A percentile compares a stretch with the other conserved stretches of the same genome.
Conservation (phyloP, 148 eudicot genomes). For the Salicornia ramosissima region DNA sequence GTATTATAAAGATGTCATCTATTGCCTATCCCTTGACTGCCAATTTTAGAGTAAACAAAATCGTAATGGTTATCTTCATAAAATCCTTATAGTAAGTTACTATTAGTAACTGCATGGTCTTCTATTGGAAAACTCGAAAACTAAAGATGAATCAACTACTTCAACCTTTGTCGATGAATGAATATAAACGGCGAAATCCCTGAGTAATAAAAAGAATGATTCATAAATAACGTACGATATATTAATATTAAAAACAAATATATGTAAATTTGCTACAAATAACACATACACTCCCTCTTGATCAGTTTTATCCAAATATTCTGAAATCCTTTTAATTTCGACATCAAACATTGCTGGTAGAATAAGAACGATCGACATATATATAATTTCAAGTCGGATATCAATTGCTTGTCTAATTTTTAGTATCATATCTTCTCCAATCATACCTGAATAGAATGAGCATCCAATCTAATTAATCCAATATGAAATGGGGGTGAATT, state of each 20-base stretch:
- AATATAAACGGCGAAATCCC: no score
- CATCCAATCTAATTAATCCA: neutral
- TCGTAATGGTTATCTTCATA: neutral
- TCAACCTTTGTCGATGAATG: no score
- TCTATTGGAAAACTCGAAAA: neutral
- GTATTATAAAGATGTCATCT: no score
- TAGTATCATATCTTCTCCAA: neutral
- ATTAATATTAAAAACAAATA: no score
- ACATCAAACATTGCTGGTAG: neutral
- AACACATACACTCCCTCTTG: neutral
- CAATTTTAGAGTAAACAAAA: no score
- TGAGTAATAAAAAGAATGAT: neutral
- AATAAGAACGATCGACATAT: neutral
- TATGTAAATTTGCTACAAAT: no score
- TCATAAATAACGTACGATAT: neutral
- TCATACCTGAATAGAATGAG: no score
- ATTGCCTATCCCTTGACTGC: no score
- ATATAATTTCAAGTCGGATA: no score
- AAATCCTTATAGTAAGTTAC: no score
- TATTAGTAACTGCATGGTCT: neutral
- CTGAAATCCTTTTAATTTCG: neutral
- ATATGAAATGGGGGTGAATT: neutral
- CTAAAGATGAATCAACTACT: neutral
- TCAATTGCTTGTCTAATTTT: neutral
- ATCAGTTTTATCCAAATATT: neutral